Conservation (phyloP, 2,329 filamentous ascomycete species). For the Talaromyces islandicus region DNA sequence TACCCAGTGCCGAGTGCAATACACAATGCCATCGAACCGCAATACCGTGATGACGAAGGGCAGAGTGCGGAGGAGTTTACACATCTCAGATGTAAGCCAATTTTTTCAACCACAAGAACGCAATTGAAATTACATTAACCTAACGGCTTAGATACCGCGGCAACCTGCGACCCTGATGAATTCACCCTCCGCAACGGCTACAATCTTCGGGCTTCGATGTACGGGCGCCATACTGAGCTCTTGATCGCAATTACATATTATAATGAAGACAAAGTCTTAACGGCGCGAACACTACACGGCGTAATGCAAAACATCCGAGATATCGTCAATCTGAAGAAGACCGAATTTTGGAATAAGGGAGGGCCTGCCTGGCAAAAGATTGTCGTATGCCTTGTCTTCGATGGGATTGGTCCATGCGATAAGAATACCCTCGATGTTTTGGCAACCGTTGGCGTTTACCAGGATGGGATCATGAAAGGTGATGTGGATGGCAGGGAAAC, state of each 20-base stretch:
- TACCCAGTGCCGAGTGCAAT: no score
- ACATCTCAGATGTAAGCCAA: no score
- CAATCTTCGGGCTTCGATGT: constrained; percentile 95
- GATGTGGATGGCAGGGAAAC: constrained; percentile 97
- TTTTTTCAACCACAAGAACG: no score
- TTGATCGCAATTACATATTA: constrained; percentile 98
- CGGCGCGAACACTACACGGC: constrained; percentile 86
- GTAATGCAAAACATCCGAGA: constrained; percentile 99
- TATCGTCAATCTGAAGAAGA: constrained; percentile 98
- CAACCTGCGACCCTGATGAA: constrained; percentile 97
- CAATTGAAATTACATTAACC: no score
- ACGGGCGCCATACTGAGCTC: constrained; percentile 95
- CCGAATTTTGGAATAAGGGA: constrained; percentile 99
- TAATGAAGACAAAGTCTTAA: constrained; percentile 95
- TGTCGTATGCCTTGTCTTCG: constrained; percentile 92
- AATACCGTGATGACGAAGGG: no score
- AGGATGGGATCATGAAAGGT: constrained; percentile 98
- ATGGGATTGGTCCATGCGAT: constrained; percentile 96
- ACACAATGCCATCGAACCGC: no score
- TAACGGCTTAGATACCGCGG: constrained; percentile 83
- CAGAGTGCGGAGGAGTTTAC: no score
- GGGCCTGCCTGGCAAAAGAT: constrained; percentile 99
- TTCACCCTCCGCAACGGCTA: constrained; percentile 99
- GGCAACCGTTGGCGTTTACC: constrained; percentile 91
- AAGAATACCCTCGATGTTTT: constrained; percentile 90